Evolutionary conservation across 257 asterid species (phyloP), one percentile per base, ranked within the genome.

Genomic region (Echium plantagineum): DNA sequence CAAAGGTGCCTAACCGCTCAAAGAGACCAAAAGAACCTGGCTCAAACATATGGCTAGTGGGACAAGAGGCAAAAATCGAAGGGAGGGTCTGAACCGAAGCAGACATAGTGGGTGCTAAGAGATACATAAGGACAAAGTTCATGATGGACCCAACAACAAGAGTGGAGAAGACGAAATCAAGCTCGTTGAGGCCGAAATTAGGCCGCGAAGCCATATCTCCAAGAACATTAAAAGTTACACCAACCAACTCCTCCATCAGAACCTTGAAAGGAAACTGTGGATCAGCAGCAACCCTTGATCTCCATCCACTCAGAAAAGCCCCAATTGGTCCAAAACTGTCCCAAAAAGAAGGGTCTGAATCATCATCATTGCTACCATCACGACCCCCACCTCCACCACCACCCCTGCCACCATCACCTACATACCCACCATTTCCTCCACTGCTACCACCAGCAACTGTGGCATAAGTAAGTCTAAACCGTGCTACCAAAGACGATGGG

Each of bases 171-270:
- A 90, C 97, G 58, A 90, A 86, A 66, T 90, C 97, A 7, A 90
- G 93, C 78, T 90, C 96, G 20, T 90, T 86, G 48, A 90, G 94
- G 6, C 97, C 97, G 9, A 90, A 90, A 71, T 84, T 86, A 19
- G 96, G 97, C 55, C 97, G 94, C 0, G 94, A 79, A 0, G 97
- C 90, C 97, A 90, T 90, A 84, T 86, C 97, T 0, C 97, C 97
- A 9, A 87, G 62, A 42, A 85, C 93, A 38, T 90, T 83, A n/a
- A 96, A 65, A 19, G 77, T 86, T 30, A 90, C 94, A 20, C 97
- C 96, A 4, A 86, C 97, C 71, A 90, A 59, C 64, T 90, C 97
- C 63, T 90, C 97, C 97, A 90, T 90, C 10, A 86, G 80, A 57
- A 90, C 94, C 78, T 90, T 90, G 71, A 90, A 90, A 0, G 96